phyloP scores from a whole-genome alignment of 371 early-diverging fungal genomes.

The Entomophthora muscae region DNA sequence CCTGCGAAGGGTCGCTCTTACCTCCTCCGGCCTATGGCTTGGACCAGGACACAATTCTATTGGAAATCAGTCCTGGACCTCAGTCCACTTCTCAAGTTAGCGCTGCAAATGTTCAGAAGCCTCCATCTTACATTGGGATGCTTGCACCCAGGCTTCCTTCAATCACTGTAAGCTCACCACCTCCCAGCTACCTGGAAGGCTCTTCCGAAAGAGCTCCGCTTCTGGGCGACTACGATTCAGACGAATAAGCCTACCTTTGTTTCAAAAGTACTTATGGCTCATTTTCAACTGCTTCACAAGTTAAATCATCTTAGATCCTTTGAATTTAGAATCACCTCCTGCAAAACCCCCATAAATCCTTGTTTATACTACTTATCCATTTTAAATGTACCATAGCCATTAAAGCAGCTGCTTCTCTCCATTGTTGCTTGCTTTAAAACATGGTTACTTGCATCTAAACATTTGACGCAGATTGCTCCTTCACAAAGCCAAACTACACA shows the following conservation, averaged over 20 bases:
- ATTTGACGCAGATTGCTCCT: no score
- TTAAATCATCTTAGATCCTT: not conserved
- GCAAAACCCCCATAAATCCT: not conserved
- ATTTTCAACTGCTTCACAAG: not conserved
- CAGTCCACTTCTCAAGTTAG: not conserved
- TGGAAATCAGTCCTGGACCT: slow-evolving; percentile 12
- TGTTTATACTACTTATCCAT: not conserved
- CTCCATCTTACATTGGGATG: slow-evolving; percentile 10
- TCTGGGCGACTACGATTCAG: not conserved
- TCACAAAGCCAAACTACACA: no score
- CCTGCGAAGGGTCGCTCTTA: slow-evolving; percentile 38
- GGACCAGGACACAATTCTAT: slow-evolving; percentile 27
- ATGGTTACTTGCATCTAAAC: no score
- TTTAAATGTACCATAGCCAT: no score
- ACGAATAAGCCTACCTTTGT: not conserved
- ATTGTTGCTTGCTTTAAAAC: no score
- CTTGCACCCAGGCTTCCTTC: not conserved
- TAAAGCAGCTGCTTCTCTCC: no score
- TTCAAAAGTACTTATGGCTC: not conserved
- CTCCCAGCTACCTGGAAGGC: not conserved
- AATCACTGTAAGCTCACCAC: not conserved
- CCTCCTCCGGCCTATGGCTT: slow-evolving; percentile 42
- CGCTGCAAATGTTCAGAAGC: not conserved
- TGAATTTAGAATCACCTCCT: not conserved
- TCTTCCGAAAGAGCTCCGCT: not conserved